These are phyloP conservation scores for Lithohypha guttulata DNA, from an alignment of 2,329 filamentous ascomycete genomes.

Conservation along the genomic window DNA sequence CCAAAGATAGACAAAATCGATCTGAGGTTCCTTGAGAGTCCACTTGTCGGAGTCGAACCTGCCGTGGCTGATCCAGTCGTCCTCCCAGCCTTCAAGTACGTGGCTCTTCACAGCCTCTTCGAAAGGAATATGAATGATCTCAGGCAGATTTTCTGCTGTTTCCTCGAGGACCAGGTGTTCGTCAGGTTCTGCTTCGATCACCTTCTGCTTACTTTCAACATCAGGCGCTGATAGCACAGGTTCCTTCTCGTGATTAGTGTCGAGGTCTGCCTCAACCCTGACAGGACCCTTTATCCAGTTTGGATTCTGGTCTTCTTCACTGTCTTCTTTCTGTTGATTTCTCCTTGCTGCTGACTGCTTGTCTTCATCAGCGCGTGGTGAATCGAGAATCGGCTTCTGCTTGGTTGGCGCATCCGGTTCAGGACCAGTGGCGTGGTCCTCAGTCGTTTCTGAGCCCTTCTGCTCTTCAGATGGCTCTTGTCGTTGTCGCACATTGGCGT, in stretches of 20 bases:
- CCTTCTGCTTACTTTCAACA: background rate
- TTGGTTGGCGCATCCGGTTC: no score
- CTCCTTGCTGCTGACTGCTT: no score
- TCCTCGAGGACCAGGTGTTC: constrained; percentile 13
- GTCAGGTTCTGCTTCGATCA: constrained; percentile 6
- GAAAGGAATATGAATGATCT: constrained; percentile 14
- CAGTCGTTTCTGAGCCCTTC: no score
- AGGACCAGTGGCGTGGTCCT: no score
- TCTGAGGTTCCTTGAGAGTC: constrained; percentile 14
- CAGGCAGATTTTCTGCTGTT: constrained; percentile 12
- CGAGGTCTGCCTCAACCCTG: background rate
- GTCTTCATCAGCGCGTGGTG: no score
- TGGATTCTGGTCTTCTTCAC: no score
- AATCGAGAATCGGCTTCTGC: no score
- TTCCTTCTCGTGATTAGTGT: background rate
- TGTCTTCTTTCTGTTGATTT: no score
- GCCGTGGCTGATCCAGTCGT: constrained; percentile 14
- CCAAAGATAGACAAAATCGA: constrained; percentile 18
- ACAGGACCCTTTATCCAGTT: constrained; percentile 1
- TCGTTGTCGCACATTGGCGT: no score
- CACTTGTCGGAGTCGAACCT: constrained; percentile 13
- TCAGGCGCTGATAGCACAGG: background rate
- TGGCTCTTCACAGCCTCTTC: constrained; percentile 14
- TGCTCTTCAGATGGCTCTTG: no score
- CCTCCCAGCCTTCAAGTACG: constrained; percentile 16